Conservation (phyloP, 768 basidiomycete species). For the Cantharellus cinnabarinus region DNA sequence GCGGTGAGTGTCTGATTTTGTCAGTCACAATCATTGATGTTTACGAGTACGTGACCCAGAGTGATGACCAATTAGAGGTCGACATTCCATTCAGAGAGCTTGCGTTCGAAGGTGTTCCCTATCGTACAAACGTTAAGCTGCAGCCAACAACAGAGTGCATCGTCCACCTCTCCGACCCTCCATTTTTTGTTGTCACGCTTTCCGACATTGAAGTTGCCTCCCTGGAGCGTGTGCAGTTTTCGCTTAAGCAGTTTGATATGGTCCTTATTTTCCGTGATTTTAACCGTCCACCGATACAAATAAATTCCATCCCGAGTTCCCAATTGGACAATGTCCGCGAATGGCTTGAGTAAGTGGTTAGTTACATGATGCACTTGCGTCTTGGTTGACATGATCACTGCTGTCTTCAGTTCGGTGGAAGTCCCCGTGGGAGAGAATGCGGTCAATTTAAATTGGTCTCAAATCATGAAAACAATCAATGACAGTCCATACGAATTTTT, state of each 20-base stretch:
- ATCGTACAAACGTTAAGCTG: slow-evolving; percentile 81
- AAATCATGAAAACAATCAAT: slow-evolving; percentile 97
- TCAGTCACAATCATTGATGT: neutral
- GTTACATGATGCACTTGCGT: neutral
- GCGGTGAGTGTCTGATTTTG: slow-evolving; percentile 33
- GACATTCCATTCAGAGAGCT: slow-evolving; percentile 96
- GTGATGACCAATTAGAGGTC: slow-evolving; percentile 72
- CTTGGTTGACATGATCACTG: neutral
- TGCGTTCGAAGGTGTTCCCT: slow-evolving; percentile 92
- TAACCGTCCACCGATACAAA: slow-evolving; percentile 75
- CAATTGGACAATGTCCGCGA: slow-evolving; percentile 96
- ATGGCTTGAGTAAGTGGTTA: slow-evolving; percentile 74
- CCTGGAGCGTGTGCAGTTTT: slow-evolving; percentile 89
- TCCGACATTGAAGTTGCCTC: slow-evolving; percentile 93
- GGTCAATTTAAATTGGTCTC: slow-evolving; percentile 94
- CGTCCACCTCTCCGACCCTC: slow-evolving; percentile 84
- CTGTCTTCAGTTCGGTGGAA: slow-evolving; percentile 65
- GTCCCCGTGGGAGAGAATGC: slow-evolving; percentile 89
- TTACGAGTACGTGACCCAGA: slow-evolving; percentile 22
- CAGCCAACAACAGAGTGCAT: slow-evolving; percentile 95
- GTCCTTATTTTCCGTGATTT: slow-evolving; percentile 97
- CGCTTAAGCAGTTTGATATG: slow-evolving; percentile 90
- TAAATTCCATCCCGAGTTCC: slow-evolving; percentile 82
- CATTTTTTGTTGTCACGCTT: slow-evolving; percentile 89
- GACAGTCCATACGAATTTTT: slow-evolving; percentile 92